Conservation (phyloP, 257 asterid species). For the Nicotiana undulata region DNA sequence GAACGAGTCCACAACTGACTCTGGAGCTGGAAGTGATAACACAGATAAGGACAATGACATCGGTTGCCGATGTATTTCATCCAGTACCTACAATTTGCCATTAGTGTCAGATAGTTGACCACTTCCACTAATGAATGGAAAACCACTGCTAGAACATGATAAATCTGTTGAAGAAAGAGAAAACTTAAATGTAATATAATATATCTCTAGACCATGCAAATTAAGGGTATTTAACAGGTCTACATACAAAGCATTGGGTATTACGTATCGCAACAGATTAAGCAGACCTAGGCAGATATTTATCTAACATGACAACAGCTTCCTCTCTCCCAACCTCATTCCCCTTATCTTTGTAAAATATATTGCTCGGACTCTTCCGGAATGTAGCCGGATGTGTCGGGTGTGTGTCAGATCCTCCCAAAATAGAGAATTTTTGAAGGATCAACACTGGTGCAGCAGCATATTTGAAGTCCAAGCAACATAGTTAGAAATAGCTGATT, state of each 20-base stretch:
- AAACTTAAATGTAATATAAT: neutral
- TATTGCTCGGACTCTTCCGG: too few relatives aligned
- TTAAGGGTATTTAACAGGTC: neutral
- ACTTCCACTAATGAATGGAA: neutral
- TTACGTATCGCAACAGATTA: neutral
- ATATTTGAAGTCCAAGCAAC: too few relatives aligned
- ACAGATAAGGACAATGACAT: constrained; percentile 60
- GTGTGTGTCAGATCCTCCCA: too few relatives aligned
- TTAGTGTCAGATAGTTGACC: neutral
- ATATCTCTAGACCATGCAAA: neutral
- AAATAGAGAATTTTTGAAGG: too few relatives aligned
- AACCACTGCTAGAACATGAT: neutral
- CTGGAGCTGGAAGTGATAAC: constrained; percentile 84
- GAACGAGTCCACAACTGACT: constrained; percentile 79
- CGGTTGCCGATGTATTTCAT: constrained; percentile 90
- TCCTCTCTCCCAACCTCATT: neutral
- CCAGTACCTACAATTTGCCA: constrained; percentile 57
- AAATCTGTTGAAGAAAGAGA: neutral
- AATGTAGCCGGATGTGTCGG: too few relatives aligned
- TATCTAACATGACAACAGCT: neutral
- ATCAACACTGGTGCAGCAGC: too few relatives aligned
- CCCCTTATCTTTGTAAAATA: neutral
- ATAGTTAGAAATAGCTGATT: too few relatives aligned
- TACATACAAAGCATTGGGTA: neutral
- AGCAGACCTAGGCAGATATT: neutral